A percentile compares a stretch with the other conserved stretches of the same genome.
Conservation (phyloP, 805 yeast species). For the Candida insectorum region DNA sequence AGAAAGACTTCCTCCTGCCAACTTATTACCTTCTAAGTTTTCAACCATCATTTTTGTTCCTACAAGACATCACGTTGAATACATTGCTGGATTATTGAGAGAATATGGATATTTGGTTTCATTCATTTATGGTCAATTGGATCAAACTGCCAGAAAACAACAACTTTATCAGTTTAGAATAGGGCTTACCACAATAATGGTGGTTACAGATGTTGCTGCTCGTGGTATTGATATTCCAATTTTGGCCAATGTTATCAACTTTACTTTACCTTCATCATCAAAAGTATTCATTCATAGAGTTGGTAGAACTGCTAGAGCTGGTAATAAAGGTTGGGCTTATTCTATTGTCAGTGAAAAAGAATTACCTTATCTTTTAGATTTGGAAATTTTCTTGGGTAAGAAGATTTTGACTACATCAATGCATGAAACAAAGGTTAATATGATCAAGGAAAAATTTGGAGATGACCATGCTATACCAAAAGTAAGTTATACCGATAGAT, state of each 20-base stretch:
- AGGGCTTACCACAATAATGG: constrained; percentile 81
- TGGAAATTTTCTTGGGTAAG: constrained; percentile 85
- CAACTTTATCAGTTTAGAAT: constrained; percentile 82
- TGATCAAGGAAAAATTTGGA: constrained; percentile 46
- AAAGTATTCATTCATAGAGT: constrained; percentile 95
- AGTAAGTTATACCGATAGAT: constrained; percentile 66
- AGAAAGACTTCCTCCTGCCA: constrained; percentile 70
- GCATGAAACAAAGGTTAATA: constrained; percentile 59
- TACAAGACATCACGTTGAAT: constrained; percentile 97
- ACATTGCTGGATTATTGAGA: constrained; percentile 64
- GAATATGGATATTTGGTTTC: constrained; percentile 84
- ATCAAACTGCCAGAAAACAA: constrained; percentile 89
- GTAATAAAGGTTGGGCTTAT: constrained; percentile 96
- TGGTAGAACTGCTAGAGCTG: constrained; percentile 99
- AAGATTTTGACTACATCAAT: constrained; percentile 69
- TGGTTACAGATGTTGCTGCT: constrained; percentile 97
- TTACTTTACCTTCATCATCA: constrained; percentile 84
- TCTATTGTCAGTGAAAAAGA: constrained; percentile 83
- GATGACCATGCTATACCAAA: constrained; percentile 50
- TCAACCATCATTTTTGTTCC: constrained; percentile 95
- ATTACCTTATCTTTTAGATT: constrained; percentile 83
- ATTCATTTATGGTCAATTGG: constrained; percentile 89
- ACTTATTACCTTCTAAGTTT: constrained; percentile 75
- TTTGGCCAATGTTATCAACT: constrained; percentile 91
- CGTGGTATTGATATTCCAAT: constrained; percentile 99